These are phyloP conservation scores for Eleusine indica DNA, from an alignment of 176 grass and related monocot species.

Conservation along the genomic window DNA sequence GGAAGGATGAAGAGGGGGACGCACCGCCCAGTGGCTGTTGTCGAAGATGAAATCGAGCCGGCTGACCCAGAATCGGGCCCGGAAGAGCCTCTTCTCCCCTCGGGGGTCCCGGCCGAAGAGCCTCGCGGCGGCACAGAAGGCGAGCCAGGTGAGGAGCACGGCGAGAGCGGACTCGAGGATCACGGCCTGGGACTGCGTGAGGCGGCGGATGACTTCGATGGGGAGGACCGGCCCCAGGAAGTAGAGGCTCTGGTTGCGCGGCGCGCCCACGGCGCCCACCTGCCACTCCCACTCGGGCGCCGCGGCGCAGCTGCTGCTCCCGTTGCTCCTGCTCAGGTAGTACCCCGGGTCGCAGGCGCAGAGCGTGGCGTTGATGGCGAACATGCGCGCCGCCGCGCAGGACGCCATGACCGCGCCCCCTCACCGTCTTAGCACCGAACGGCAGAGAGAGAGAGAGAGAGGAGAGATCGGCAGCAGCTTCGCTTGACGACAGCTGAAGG, in stretches of 20 bases:
- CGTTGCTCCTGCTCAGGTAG: constrained; percentile 32
- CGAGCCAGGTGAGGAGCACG: constrained; percentile 65
- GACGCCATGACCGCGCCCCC: constrained; percentile 23
- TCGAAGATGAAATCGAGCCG: constrained; percentile 74
- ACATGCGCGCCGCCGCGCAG: constrained; percentile 62
- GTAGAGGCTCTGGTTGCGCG: constrained; percentile 55
- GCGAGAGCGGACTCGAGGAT: constrained; percentile 43
- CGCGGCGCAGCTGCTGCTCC: constrained; percentile 35
- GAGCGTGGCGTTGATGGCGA: constrained; percentile 69
- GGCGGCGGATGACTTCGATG: constrained; percentile 62
- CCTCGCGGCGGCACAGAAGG: constrained; percentile 58
- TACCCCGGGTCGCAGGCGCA: constrained; percentile 85
- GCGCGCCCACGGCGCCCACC: constrained; percentile 58
- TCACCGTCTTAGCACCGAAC: neutral
- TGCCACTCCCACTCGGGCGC: constrained; percentile 53
- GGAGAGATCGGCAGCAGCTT: no score
- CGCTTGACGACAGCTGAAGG: neutral
- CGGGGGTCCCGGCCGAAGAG: constrained; percentile 39
- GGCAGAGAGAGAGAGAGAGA: no score
- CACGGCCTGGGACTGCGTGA: constrained; percentile 93
- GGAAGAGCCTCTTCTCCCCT: constrained; percentile 56
- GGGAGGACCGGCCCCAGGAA: constrained; percentile 69
- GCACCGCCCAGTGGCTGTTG: constrained; percentile 76
- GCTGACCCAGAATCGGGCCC: constrained; percentile 74
- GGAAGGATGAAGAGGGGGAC: neutral